Base-by-base conservation (phyloP, 768 basidiomycete species). In the Boletus rex-veris region DNA sequence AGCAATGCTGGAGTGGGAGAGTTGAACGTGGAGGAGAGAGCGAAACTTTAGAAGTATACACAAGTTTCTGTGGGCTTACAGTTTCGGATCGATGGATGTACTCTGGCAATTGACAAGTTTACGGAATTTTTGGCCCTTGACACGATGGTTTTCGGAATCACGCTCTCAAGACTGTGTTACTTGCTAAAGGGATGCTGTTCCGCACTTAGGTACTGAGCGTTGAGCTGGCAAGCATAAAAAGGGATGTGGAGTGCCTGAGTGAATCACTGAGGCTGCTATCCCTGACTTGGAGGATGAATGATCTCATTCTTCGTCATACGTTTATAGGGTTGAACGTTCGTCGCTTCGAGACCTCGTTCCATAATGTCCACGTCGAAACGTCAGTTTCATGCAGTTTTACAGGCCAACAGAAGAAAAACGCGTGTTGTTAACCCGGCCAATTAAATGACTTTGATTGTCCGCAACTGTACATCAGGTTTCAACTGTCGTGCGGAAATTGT, bases 41-140 rank as follows among this genome's bases (percentile, higher is more conserved):
- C 62, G 44, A 57, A 58, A 45, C 62, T 64, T 38, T 63, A 63
- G 45, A 28, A 28, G 2, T 28, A 28, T 28, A 28, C 8, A 21
- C 3, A 12, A 36, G n/a, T 39, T 5, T 38, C 15, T 18, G 9
- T 24, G 3, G 21, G 46, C 11, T 8, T 28, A 28, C 1, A 28
- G 26, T 7, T 28, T 28, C 7, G 26, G 26, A 28, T 28, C 26
- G 28, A 28, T 0, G 7, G 28, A 7, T 28, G 28, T 28, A 28
- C 28, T 9, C 8, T 28, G 8, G 8, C 8, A 28, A 33, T 18
- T 15, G 45, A 15, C 15, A 31, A 24, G 38, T 14, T 28, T 46
- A 8, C 38, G 19, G 19, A 30, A 7, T n/a, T 2, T 33, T 43
- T 24, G 37, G 9, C 11, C 35, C 43, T 52, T 43, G 50, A 42